Evolutionary conservation across 169 alveolate genomes (phyloP), one percentile per base, ranked within the genome.

Genomic region (Plasmodium yoelii): DNA sequence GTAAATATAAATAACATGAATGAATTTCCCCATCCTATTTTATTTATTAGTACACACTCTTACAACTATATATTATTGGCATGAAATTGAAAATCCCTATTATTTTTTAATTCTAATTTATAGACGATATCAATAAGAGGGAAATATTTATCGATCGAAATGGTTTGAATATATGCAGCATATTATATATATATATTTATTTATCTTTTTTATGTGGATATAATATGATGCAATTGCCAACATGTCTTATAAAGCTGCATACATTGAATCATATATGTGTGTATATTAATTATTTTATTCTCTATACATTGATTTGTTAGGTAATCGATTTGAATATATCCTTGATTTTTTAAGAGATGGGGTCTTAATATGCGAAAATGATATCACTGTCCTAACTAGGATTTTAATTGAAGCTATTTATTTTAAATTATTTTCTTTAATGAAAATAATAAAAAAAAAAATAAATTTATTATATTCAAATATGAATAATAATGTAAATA

Each of bases 121-220:
- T 51, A 77, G 88, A 28, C 15, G 59, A 77, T 46, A 42, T 46
- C n/a, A 77, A 77, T n/a, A 77, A 44, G 77, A 53, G 51, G 69
- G 88, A 77, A 77, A 77, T 77, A 77, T 77, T 77, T 39, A 77
- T 77, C 19, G 88, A 77, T 24, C 55, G 88, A 64, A 77, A 77
- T 10, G 88, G 88, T 77, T 47, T 10, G 22, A 26, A 10, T n/a
- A 47, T 6, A 19, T 75, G 9, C n/a, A 15, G 15, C 47, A 51
- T 19, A 34, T 34, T 34, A 34, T 34, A 34, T 0, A 34, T 34
- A 34, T 34, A 22, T 22, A n/a, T n/a, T n/a, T n/a, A n/a, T n/a
- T n/a, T n/a, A n/a, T n/a, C n/a, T 28, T 28, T 28, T 34, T 34
- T 34, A 34, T 34, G 7, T 34, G 0, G 3, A 34, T 5, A 34